Conservation (phyloP, 208 protist genomes). For the Wallacemonas sp. region DNA sequence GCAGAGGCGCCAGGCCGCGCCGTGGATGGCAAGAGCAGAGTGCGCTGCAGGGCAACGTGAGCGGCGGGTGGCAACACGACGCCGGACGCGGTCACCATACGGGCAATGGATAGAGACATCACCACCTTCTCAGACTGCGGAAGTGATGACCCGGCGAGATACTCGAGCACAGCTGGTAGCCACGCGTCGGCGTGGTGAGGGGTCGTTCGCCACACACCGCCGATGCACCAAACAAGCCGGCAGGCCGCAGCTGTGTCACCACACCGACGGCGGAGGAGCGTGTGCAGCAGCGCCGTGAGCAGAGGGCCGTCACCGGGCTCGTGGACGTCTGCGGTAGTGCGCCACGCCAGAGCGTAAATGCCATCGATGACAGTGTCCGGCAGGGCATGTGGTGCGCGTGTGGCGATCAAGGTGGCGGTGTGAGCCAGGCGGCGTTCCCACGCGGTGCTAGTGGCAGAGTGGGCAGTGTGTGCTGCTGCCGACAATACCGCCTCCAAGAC, state of each 20-base stretch:
- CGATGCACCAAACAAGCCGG: background rate
- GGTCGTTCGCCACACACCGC: background rate
- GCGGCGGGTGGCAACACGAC: background rate
- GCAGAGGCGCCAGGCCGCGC: background rate
- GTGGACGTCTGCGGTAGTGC: too few species aligned
- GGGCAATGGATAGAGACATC: background rate
- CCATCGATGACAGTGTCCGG: too few species aligned
- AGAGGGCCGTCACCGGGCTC: too few species aligned
- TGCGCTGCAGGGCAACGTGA: conserved; percentile 4
- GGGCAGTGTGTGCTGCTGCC: too few species aligned
- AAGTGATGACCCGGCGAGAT: background rate
- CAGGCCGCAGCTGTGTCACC: background rate
- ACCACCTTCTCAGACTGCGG: background rate
- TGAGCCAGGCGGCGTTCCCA: too few species aligned
- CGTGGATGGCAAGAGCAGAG: background rate
- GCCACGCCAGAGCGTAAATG: too few species aligned
- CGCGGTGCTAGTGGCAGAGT: too few species aligned
- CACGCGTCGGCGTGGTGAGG: background rate
- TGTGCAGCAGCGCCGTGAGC: too few species aligned
- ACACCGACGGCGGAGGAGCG: too few species aligned
- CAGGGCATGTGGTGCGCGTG: too few species aligned
- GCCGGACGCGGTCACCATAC: background rate
- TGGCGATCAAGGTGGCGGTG: too few species aligned
- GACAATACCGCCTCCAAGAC: too few species aligned
- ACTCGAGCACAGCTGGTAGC: background rate